Conservation (phyloP, 148 eudicot species). For the Rhododendron simsii region DNA sequence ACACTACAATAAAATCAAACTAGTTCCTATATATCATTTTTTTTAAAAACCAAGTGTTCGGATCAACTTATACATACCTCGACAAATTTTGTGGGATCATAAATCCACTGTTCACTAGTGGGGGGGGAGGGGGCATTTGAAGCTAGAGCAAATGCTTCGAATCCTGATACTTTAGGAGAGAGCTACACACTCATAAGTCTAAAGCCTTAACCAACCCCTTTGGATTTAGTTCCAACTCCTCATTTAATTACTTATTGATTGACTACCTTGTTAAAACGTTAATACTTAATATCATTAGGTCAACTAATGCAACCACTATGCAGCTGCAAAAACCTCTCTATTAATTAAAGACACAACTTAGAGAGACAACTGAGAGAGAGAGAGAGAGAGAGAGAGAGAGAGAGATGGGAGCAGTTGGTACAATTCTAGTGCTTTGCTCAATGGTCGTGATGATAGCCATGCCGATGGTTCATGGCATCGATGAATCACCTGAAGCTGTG, state of each 20-base stretch:
- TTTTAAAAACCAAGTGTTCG: no score
- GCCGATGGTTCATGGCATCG: background rate
- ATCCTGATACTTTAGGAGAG: no score
- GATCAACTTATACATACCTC: no score
- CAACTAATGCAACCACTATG: background rate
- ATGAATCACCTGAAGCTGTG: slow-evolving; percentile 2
- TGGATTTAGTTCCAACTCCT: no score
- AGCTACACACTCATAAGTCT: no score
- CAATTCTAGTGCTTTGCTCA: slow-evolving; percentile 1
- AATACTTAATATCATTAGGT: background rate
- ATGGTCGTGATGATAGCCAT: background rate
- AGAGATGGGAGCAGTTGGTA: slow-evolving; percentile 2
- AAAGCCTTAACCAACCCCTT: no score
- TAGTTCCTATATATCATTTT: no score
- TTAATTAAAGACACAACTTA: background rate
- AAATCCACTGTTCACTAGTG: no score
- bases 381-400: slow-evolving; percentile 1
- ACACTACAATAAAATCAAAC: background rate
- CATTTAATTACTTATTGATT: background rate
- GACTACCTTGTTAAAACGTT: background rate
- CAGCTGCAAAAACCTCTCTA: background rate
- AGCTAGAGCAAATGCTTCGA: no score
- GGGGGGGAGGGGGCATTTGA: no score
- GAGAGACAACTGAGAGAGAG: background rate
- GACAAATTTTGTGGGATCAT: no score